phyloP scores from a whole-genome alignment of 164 flowering plant species.

The Liriodendron chinense region DNA sequence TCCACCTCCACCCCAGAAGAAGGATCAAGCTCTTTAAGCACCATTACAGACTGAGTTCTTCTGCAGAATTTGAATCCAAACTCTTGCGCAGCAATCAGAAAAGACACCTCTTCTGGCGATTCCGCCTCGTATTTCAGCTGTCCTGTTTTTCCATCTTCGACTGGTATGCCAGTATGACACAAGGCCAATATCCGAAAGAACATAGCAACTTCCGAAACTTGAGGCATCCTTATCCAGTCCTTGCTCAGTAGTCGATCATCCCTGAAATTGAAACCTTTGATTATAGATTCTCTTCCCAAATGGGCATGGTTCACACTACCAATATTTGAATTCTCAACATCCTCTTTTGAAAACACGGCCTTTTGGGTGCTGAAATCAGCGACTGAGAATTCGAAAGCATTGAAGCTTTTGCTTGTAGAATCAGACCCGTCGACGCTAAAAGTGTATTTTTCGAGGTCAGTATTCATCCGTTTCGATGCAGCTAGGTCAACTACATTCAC shows the following conservation, averaged over 20 bases:
- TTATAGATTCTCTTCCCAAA: constrained; percentile 17
- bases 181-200: constrained; percentile 56
- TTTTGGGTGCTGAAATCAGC: constrained; percentile 20
- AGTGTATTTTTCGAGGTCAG: constrained; percentile 23
- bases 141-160: constrained; percentile 49
- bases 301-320: constrained; percentile 13
- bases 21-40: constrained; percentile 41
- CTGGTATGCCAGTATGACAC: constrained; percentile 77
- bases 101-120: constrained; percentile 83
- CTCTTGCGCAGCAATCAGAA: constrained; percentile 70
- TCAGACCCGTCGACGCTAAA: constrained; percentile 20
- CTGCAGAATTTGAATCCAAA: constrained; percentile 64
- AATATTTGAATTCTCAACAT: background rate
- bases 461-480: constrained; percentile 33
- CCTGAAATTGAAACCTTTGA: constrained; percentile 64
- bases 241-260: constrained; percentile 60
- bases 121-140: constrained; percentile 68
- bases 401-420: constrained; percentile 31
- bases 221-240: constrained; percentile 31
- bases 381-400: constrained; percentile 27
- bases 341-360: constrained; percentile 17
- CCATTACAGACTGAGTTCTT: constrained; percentile 53
- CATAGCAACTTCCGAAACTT: constrained; percentile 30
- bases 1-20: constrained; percentile 30
- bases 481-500: constrained; percentile 62